Evolutionary conservation across 2,329 filamentous ascomycete genomes (phyloP).

Genomic region (Myriangium duriaei): DNA sequence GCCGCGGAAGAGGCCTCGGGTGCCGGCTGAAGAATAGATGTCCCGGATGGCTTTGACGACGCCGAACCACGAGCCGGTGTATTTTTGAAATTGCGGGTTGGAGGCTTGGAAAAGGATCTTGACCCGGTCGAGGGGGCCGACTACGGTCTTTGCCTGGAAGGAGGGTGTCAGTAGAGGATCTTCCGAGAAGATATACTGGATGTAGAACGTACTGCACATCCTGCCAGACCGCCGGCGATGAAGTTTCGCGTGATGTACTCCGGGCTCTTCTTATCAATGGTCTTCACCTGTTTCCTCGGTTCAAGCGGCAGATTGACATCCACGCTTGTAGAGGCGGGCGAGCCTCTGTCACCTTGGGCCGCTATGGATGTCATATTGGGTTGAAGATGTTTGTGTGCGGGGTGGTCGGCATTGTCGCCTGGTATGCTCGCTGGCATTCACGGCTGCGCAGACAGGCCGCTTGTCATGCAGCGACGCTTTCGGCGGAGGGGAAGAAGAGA

Average conservation of each 20-base stretch:
- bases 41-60: slow-evolving; percentile 70
- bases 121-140: slow-evolving; percentile 90
- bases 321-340: slow-evolving; percentile 40
- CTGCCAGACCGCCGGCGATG: slow-evolving; percentile 77
- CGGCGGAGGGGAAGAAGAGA: no score
- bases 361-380: slow-evolving; percentile 24
- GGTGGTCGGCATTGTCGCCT: slow-evolving; percentile 20
- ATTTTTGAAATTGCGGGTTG: slow-evolving; percentile 88
- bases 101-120: slow-evolving; percentile 97
- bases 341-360: slow-evolving; percentile 20
- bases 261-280: slow-evolving; percentile 56
- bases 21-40: slow-evolving; percentile 66
- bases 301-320: slow-evolving; percentile 35
- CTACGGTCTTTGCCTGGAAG: slow-evolving; percentile 76
- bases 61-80: slow-evolving; percentile 78
- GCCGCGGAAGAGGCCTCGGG: slow-evolving; percentile 71
- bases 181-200: slow-evolving; percentile 5
- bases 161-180: slow-evolving; percentile 5
- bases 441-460: not conserved
- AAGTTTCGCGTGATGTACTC: slow-evolving; percentile 78
- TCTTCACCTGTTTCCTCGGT: slow-evolving; percentile 33
- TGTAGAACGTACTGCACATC: slow-evolving; percentile 64
- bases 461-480: not conserved
- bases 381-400: slow-evolving; percentile 13
- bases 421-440: slow-evolving; percentile 26